Evolutionary conservation across 2,329 filamentous ascomycete genomes (phyloP), one percentile per base, ranked within the genome.

Genomic region (Zymoseptoria tritici): DNA sequence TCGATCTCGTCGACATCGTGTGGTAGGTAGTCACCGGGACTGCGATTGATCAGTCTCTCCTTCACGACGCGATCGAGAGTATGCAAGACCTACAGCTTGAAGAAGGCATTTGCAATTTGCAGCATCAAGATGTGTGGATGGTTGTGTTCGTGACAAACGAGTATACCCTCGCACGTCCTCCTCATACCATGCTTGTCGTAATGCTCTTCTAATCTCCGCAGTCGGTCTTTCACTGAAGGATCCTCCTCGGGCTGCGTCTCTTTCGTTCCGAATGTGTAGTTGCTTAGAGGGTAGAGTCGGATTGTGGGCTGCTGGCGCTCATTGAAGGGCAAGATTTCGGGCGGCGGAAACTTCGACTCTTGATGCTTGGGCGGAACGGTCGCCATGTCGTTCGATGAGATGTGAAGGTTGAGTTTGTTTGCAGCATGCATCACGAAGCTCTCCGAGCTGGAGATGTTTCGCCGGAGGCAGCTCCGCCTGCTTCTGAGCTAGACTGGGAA

Each of bases 221-320:
- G 81, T 2, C 94, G 89, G 59, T 94, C 92, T 59, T 96, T 85
- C 2, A 99, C 94, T 0, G 91, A 97, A 0, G 93, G 92, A 71
- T 99, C 94, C 77, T 99, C 94, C 77, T 99, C 94, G 2, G 93
- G 94, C 74, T 99, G 94, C 21, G 90, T 95, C 80, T 97, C 94
- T 78, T 99, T 99, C 62, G 95, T 96, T 64, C 93, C 93, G 71
- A 99, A 97, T 22, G 94, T 97, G 81, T 99, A 99, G 81, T 97
- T 99, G 67, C 91, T 96, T 54, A 99, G 84, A 36, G 94, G 94
- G 73, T 92, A 97, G 24, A 99, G 84, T 6, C 68, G 60, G 71
- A 99, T 92, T 2, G 91, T 94, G 68, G 86, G 80, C 36, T 93
- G 91, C 76, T 99, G 94, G 74, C 93, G 91, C 56, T 84, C 86